These are phyloP conservation scores for Onygenales sp. DNA, from an alignment of 2,329 filamentous ascomycete species.

Conservation along the genomic window DNA sequence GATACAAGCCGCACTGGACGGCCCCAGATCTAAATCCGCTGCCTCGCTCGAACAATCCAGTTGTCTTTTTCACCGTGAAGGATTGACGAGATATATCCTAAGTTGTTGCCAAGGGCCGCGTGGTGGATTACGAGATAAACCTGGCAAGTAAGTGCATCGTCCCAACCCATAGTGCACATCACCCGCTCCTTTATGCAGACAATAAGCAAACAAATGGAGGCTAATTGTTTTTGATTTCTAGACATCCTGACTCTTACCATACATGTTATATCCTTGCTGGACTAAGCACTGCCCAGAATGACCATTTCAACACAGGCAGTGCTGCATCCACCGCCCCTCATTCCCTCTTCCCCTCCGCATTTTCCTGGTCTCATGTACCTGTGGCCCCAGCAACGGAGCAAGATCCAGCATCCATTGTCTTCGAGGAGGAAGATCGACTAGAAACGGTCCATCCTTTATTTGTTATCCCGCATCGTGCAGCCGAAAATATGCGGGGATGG, in stretches of 20 bases:
- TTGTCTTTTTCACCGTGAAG: constrained; percentile 67
- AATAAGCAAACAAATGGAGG: not conserved
- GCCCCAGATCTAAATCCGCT: constrained; percentile 28
- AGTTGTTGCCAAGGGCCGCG: constrained; percentile 71
- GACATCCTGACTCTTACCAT: constrained; percentile 78
- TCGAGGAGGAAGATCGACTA: constrained; percentile 62
- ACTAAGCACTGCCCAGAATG: constrained; percentile 70
- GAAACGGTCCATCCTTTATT: constrained; percentile 72
- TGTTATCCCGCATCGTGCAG: constrained; percentile 64
- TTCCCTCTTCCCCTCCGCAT: constrained; percentile 24
- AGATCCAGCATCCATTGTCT: constrained; percentile 42
- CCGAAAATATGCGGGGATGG: constrained; percentile 55
- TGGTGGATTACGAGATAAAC: constrained; percentile 88
- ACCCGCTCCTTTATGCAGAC: not conserved
- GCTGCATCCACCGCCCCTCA: constrained; percentile 4
- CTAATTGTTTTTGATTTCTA: constrained; percentile 23
- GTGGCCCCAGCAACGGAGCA: constrained; percentile 37
- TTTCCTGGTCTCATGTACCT: constrained; percentile 31
- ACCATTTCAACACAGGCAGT: constrained; percentile 7
- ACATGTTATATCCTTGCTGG: constrained; percentile 86
- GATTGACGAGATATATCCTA: constrained; percentile 79
- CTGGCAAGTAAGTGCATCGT: constrained; percentile 59
- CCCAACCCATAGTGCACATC: not conserved
- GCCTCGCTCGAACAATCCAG: constrained; percentile 17
- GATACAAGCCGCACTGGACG: constrained; percentile 66